Evolutionary conservation across 768 basidiomycete genomes (phyloP).

Genomic region (Mycena sanguinolenta): DNA sequence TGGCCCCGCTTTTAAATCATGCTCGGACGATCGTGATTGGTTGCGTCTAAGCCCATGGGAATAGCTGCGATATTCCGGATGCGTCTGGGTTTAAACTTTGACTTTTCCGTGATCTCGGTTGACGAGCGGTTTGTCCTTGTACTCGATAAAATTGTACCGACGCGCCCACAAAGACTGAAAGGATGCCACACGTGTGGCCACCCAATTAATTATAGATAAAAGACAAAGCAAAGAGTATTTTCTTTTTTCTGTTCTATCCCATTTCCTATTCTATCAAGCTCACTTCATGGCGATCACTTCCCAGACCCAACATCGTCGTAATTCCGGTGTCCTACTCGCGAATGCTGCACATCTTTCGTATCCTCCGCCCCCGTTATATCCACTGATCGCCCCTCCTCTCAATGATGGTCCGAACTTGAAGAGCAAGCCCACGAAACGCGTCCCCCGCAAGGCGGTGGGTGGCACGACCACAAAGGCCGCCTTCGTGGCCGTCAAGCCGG

Average conservation of each 20-base stretch:
- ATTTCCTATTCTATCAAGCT: background rate
- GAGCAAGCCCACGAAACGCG: conserved; percentile 2
- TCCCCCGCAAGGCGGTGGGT: background rate
- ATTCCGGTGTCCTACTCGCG: conserved; percentile 16
- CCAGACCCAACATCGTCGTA: conserved; percentile 27
- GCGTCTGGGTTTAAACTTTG: background rate
- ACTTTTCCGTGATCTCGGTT: conserved; percentile 11
- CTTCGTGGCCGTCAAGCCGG: background rate
- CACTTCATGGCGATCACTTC: conserved; percentile 20
- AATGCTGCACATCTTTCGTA: conserved; percentile 1
- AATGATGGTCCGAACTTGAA: background rate
- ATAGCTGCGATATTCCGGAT: conserved; percentile 16
- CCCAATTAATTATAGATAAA: conserved; percentile 13
- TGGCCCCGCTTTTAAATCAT: conserved; percentile 6
- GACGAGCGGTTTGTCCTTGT: conserved; percentile 21
- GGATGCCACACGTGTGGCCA: conserved; percentile 30
- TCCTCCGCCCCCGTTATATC: background rate
- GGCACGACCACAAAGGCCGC: too few relatives aligned
- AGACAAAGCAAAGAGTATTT: background rate
- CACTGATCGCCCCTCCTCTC: background rate
- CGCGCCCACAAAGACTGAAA: conserved; percentile 12
- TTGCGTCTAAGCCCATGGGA: background rate
- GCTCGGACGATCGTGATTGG: conserved; percentile 17
- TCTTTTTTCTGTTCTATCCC: background rate
- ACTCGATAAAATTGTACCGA: conserved; percentile 20